phyloP scores from a whole-genome alignment of 108 stramenopile genomes.

The Asterionellopsis glacialis region DNA sequence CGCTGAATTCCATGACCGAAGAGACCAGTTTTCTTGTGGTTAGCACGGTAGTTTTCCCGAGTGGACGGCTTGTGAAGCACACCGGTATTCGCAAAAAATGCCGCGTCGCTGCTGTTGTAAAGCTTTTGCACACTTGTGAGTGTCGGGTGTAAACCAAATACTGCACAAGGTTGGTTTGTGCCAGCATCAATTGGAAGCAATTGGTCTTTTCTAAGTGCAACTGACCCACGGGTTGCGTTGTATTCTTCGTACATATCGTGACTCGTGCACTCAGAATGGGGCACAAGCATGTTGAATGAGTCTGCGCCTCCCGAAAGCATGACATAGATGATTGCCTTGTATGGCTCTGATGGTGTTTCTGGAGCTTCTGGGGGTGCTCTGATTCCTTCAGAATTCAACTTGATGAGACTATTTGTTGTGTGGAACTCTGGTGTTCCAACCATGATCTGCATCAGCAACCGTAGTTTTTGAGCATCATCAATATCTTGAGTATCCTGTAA shows the following conservation, averaged over 20 bases:
- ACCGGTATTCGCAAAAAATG: slow-evolving; percentile 68
- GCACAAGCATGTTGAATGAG: slow-evolving; percentile 33
- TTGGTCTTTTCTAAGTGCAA: slow-evolving; percentile 5
- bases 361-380: slow-evolving; percentile 15
- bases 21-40: slow-evolving; percentile 27
- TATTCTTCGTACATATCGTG: slow-evolving; percentile 16
- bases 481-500: neutral
- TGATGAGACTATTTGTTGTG: slow-evolving; percentile 19
- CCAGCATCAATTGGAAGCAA: slow-evolving; percentile 11
- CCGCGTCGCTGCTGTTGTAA: slow-evolving; percentile 52
- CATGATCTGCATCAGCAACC: slow-evolving; percentile 7
- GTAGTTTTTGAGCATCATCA: slow-evolving; percentile 10
- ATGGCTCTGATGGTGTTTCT: slow-evolving; percentile 12
- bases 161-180: slow-evolving; percentile 45
- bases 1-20: slow-evolving; percentile 20
- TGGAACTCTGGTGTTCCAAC: slow-evolving; percentile 31
- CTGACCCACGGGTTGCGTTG: slow-evolving; percentile 6
- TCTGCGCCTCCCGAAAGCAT: slow-evolving; percentile 44
- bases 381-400: slow-evolving; percentile 5
- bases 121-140: slow-evolving; percentile 25
- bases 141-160: slow-evolving; percentile 49
- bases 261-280: slow-evolving; percentile 11
- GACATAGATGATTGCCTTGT: slow-evolving; percentile 59
- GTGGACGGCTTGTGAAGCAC: slow-evolving; percentile 34
- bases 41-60: slow-evolving; percentile 9